These are phyloP conservation scores for Rosa persica DNA, from an alignment of 306 rosid species.

Conservation along the genomic window DNA sequence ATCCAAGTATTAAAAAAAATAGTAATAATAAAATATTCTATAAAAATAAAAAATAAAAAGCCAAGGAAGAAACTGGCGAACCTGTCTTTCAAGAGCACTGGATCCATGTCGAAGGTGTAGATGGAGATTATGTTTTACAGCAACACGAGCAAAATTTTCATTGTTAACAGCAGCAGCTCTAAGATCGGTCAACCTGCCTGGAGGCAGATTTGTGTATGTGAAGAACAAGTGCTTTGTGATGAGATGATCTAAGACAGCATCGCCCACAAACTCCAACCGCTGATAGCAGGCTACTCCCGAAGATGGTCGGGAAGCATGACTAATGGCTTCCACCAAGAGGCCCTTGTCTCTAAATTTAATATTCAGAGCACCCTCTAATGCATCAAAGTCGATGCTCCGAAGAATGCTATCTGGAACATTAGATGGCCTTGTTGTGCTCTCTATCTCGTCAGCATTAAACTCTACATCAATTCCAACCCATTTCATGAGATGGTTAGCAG, in stretches of 20 bases:
- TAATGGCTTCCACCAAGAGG: conserved; percentile 87
- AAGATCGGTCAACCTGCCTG: conserved; percentile 94
- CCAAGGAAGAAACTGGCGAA: conserved; percentile 14
- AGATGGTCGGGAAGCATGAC: conserved; percentile 98
- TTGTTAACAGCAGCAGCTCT: conserved; percentile 99
- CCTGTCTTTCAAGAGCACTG: conserved; percentile 95
- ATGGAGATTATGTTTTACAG: conserved; percentile 86
- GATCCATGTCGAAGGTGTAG: conserved; percentile 95
- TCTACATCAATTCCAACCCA: conserved; percentile 95
- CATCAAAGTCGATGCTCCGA: conserved; percentile 72
- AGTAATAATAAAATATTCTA: neutral
- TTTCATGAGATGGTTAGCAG: conserved; percentile 95
- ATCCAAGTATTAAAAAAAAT: conserved; percentile 16
- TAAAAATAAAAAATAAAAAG: conserved; percentile 2
- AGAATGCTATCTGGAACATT: conserved; percentile 70
- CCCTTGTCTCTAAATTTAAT: conserved; percentile 69
- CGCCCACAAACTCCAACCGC: conserved; percentile 97
- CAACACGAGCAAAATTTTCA: conserved; percentile 98
- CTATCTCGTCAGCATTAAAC: conserved; percentile 70
- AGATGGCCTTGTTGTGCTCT: conserved; percentile 50
- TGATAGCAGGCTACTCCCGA: conserved; percentile 98
- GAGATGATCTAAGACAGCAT: conserved; percentile 96
- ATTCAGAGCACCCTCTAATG: conserved; percentile 71
- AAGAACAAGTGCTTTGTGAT: conserved; percentile 93
- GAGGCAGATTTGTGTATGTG: conserved; percentile 89